These are phyloP conservation scores for Physaria fendleri DNA, from an alignment of 345 rosid species.

Conservation along the genomic window DNA sequence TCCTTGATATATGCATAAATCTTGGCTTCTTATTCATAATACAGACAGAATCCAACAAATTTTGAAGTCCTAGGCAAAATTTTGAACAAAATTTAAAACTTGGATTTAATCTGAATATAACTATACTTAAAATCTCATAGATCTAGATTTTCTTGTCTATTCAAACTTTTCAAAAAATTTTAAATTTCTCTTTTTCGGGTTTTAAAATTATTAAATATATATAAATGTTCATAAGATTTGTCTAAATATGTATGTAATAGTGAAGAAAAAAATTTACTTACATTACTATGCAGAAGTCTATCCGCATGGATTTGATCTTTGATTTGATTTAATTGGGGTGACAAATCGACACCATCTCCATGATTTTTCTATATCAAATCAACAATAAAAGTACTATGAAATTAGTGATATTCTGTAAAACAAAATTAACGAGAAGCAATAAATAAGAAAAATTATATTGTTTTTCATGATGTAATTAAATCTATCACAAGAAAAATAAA, in stretches of 20 bases:
- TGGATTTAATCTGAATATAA: too few relatives aligned
- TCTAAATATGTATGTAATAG: neutral
- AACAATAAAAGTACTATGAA: neutral
- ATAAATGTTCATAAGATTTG: neutral
- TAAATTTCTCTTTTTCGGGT: too few relatives aligned
- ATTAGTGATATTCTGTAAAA: neutral
- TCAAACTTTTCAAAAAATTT: too few relatives aligned
- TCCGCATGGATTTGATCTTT: conserved; percentile 60
- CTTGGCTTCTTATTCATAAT: neutral
- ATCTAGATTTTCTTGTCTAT: too few relatives aligned
- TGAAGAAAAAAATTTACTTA: neutral
- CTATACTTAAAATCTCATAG: too few relatives aligned
- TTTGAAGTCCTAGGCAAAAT: neutral
- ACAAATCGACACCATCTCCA: conserved; percentile 47
- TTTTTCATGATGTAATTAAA: neutral
- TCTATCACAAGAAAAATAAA: neutral
- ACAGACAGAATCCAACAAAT: neutral
- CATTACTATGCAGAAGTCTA: conserved; percentile 45
- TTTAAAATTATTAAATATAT: too few relatives aligned
- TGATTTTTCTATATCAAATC: conserved; percentile 32
- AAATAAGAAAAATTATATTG: neutral
- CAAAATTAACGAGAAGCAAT: neutral
- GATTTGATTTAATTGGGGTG: conserved; percentile 49
- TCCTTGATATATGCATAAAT: neutral
- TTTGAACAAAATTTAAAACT: too few relatives aligned